Evolutionary conservation across 2,329 filamentous ascomycete species (phyloP).

Genomic region (Talaromyces sp.): DNA sequence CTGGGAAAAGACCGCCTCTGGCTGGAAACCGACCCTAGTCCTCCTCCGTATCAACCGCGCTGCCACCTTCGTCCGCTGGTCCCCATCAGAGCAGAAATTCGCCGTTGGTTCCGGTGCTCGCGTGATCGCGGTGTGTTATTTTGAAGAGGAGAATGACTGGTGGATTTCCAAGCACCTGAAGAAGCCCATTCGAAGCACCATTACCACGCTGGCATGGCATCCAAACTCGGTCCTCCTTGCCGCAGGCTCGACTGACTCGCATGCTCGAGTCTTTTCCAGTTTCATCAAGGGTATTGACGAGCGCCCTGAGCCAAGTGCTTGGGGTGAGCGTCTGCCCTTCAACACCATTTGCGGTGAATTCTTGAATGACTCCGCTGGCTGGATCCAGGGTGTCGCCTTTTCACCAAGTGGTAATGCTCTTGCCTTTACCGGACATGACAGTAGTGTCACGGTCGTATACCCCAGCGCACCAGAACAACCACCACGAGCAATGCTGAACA

Average conservation of each 20-base stretch:
- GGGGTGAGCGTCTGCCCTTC: slow-evolving; percentile 95
- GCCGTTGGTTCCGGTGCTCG: slow-evolving; percentile 94
- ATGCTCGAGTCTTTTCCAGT: slow-evolving; percentile 89
- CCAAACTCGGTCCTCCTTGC: slow-evolving; percentile 95
- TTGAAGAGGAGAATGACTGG: slow-evolving; percentile 99
- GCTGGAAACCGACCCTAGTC: slow-evolving; percentile 96
- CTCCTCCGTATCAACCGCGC: slow-evolving; percentile 96
- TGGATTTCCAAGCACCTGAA: slow-evolving; percentile 99
- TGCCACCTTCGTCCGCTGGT: slow-evolving; percentile 96
- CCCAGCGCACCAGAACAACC: slow-evolving; percentile 88
- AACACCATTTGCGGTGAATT: slow-evolving; percentile 98
- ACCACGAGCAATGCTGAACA: slow-evolving; percentile 83
- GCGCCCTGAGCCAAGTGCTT: slow-evolving; percentile 81
- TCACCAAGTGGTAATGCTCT: slow-evolving; percentile 91
- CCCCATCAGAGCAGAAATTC: slow-evolving; percentile 94
- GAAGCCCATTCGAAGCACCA: slow-evolving; percentile 97
- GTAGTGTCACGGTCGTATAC: slow-evolving; percentile 95
- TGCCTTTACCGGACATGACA: slow-evolving; percentile 93
- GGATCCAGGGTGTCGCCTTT: slow-evolving; percentile 92
- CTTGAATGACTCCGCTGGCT: slow-evolving; percentile 92
- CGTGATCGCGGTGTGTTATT: slow-evolving; percentile 96
- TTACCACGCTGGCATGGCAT: slow-evolving; percentile 94
- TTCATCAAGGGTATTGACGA: slow-evolving; percentile 95
- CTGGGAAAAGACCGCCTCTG: slow-evolving; percentile 89
- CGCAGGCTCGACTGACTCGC: slow-evolving; percentile 94